Percentiles rank a stretch among this genome's conserved stretches.
phyloP scores from a whole-genome alignment of 129 eudicot species.

The Centrapalus pauciflorus region DNA sequence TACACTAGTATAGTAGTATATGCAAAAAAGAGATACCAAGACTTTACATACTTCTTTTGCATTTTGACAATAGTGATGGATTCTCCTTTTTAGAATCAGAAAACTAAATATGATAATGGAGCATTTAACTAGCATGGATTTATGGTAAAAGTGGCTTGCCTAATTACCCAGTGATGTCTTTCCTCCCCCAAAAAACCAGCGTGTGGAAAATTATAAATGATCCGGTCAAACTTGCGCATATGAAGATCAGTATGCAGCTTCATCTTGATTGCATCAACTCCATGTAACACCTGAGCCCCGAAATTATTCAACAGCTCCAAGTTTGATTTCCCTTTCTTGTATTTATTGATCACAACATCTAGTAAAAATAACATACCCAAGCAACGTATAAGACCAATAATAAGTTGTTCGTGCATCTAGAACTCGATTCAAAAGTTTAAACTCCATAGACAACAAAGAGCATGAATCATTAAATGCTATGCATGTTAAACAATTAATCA shows the following conservation, averaged over 20 bases:
- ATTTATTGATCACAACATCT: conserved; percentile 30
- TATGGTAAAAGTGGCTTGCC: conserved; percentile 19
- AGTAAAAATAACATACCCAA: not conserved
- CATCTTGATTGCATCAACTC: conserved; percentile 48
- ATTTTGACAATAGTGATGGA: not conserved
- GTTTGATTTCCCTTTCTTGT: conserved; percentile 33
- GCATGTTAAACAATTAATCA: not conserved
- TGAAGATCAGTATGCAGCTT: conserved; percentile 21
- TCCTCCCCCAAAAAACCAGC: conserved; percentile 62
- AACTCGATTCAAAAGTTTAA: no score
- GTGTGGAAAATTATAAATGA: conserved; percentile 65
- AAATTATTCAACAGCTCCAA: conserved; percentile 2
- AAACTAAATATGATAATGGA: no score
- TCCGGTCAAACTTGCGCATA: conserved; percentile 38
- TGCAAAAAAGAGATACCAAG: no score
- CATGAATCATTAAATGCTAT: not conserved
- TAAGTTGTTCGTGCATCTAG: no score
- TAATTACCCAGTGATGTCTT: conserved; percentile 23
- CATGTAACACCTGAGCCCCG: conserved; percentile 33
- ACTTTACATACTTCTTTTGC: not conserved
- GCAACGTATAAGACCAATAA: not conserved
- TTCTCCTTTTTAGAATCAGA: no score
- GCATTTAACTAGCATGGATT: not conserved
- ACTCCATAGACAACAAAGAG: not conserved
- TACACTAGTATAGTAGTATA: no score